A percentile compares a stretch with the other conserved stretches of the same genome.
These are phyloP conservation scores for Lachancea dasiensis DNA, from an alignment of 805 yeast species.

Conservation along the genomic window DNA sequence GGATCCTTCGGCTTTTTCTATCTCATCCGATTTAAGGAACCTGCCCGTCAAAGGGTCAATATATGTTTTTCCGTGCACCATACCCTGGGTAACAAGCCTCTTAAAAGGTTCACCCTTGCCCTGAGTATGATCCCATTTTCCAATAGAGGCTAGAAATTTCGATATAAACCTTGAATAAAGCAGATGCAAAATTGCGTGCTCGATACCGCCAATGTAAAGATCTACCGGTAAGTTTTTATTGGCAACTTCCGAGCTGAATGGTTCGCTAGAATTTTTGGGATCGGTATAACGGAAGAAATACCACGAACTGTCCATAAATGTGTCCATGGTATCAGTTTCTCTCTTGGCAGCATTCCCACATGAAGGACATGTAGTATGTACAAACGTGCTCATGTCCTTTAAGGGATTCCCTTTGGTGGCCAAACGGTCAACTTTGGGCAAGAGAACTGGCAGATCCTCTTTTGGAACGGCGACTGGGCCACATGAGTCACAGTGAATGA, in stretches of 20 bases:
- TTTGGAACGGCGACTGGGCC: constrained; percentile 94
- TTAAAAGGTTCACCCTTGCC: constrained; percentile 73
- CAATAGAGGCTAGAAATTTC: constrained; percentile 64
- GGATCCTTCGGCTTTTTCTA: constrained; percentile 38
- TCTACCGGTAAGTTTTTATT: constrained; percentile 71
- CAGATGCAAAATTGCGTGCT: constrained; percentile 91
- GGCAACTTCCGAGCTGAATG: constrained; percentile 50
- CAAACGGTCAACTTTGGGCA: constrained; percentile 55
- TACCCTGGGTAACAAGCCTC: constrained; percentile 85
- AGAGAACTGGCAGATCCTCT: constrained; percentile 69
- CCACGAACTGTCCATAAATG: constrained; percentile 98
- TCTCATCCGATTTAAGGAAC: constrained; percentile 74
- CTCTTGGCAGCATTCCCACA: constrained; percentile 71
- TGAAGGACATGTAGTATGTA: constrained; percentile 70
- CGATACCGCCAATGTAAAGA: constrained; percentile 89
- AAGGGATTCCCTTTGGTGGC: constrained; percentile 62
- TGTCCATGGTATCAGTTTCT: constrained; percentile 98
- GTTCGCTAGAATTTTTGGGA: constrained; percentile 48
- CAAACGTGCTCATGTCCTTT: constrained; percentile 59
- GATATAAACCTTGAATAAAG: constrained; percentile 81
- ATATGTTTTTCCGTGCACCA: constrained; percentile 92
- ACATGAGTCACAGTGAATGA: constrained; percentile 77
- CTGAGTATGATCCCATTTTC: constrained; percentile 59
- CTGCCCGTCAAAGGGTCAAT: constrained; percentile 65
- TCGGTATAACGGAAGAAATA: constrained; percentile 83